A percentile compares a stretch with the other conserved stretches of the same genome.
phyloP scores from a whole-genome alignment of 1,139 yeast genomes.

The Hyphopichia fennica region DNA sequence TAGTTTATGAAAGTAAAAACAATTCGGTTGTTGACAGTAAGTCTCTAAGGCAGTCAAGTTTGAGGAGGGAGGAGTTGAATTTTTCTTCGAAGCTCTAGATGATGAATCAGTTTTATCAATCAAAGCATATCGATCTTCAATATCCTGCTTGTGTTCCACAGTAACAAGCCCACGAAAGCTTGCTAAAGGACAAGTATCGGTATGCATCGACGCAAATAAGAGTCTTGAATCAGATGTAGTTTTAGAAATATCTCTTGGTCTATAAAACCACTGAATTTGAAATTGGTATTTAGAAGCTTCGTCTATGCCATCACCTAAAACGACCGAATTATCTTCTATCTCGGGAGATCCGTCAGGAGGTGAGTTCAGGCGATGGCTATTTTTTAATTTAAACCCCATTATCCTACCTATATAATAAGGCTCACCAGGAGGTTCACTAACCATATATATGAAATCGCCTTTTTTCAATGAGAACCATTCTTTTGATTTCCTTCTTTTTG shows the following conservation, averaged over 20 bases:
- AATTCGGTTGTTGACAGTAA: slow-evolving; percentile 59
- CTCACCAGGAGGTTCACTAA: slow-evolving; percentile 93
- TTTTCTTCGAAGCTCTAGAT: slow-evolving; percentile 8
- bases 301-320: slow-evolving; percentile 14
- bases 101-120: slow-evolving; percentile 13
- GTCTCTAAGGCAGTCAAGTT: slow-evolving; percentile 35
- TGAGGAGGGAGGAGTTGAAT: slow-evolving; percentile 17
- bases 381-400: slow-evolving; percentile 65
- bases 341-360: background rate
- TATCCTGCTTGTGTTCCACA: slow-evolving; percentile 68
- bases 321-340: background rate
- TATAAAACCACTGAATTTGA: slow-evolving; percentile 87
- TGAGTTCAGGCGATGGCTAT: slow-evolving; percentile 5
- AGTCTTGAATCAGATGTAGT: slow-evolving; percentile 70
- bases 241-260: slow-evolving; percentile 82
- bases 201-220: slow-evolving; percentile 82
- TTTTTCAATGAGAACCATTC: slow-evolving; percentile 31
- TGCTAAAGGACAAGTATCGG: slow-evolving; percentile 76
- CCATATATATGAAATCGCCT: slow-evolving; percentile 77
- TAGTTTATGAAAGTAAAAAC: slow-evolving; percentile 81
- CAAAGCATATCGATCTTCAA: slow-evolving; percentile 39
- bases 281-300: slow-evolving; percentile 54
- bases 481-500: slow-evolving; percentile 14
- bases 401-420: slow-evolving; percentile 89
- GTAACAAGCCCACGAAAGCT: slow-evolving; percentile 76